A percentile compares a stretch with the other conserved stretches of the same genome.
Evolutionary conservation across 306 rosid species (phyloP).

Genomic region (Begonia fuchsioides): DNA sequence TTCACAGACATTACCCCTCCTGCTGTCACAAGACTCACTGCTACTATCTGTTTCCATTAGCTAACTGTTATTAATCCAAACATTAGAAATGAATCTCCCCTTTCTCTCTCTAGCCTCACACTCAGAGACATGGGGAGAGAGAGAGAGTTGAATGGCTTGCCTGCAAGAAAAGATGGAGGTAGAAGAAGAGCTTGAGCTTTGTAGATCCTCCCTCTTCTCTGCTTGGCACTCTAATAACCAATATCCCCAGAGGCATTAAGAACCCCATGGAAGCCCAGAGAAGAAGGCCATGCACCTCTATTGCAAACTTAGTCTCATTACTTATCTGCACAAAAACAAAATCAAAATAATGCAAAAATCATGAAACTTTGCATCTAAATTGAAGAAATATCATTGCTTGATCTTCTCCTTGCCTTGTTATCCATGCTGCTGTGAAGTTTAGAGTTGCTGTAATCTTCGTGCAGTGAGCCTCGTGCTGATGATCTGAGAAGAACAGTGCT

Average conservation of each 20-base stretch:
- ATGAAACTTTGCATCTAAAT: not conserved
- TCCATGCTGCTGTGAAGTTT: constrained; percentile 18
- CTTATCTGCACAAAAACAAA: constrained; percentile 29
- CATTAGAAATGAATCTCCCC: not conserved
- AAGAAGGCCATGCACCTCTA: constrained; percentile 65
- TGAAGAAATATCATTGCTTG: no score
- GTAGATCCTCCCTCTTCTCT: constrained; percentile 36
- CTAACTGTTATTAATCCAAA: no score
- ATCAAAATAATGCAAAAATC: not conserved
- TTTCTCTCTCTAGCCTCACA: not conserved
- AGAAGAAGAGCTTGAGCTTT: constrained; percentile 44
- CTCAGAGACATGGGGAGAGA: not conserved
- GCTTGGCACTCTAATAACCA: constrained; percentile 43
- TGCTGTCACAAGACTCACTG: constrained; percentile 56
- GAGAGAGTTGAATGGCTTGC: constrained; percentile 17
- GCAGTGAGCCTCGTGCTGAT: constrained; percentile 34
- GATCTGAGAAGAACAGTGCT: constrained; percentile 33
- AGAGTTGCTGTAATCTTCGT: constrained; percentile 23
- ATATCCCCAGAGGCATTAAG: constrained; percentile 74
- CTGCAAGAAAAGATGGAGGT: constrained; percentile 71
- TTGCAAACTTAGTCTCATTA: constrained; percentile 38
- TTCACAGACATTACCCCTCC: constrained; percentile 74
- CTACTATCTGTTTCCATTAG: constrained; percentile 40
- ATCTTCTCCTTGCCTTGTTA: constrained; percentile 7
- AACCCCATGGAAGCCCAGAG: constrained; percentile 83